phyloP scores from a whole-genome alignment of 1,139 yeast genomes.

The Yamadazyma dendronema region DNA sequence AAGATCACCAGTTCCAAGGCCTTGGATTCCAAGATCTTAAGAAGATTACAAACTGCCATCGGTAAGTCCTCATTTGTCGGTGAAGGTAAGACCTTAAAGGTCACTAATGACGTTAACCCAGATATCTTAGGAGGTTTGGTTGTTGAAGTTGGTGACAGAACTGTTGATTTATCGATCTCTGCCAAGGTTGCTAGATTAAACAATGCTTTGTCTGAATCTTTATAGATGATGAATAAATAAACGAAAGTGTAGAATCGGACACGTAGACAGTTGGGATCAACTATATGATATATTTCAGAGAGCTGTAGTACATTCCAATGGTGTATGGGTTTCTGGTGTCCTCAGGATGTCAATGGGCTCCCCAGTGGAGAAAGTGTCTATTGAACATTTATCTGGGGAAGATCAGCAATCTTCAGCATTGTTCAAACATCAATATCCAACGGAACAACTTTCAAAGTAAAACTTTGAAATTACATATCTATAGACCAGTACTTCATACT shows the following conservation, averaged over 20 bases:
- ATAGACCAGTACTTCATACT: too few relatives aligned
- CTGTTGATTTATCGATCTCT: slow-evolving; percentile 89
- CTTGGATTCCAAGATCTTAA: slow-evolving; percentile 77
- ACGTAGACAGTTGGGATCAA: too few relatives aligned
- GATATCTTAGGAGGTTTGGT: slow-evolving; percentile 94
- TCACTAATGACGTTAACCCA: slow-evolving; percentile 80
- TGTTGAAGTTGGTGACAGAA: slow-evolving; percentile 95
- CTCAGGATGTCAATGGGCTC: too few relatives aligned
- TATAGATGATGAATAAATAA: slow-evolving; percentile 35
- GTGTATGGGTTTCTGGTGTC: too few relatives aligned
- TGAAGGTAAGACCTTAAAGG: slow-evolving; percentile 78
- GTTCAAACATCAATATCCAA: too few relatives aligned
- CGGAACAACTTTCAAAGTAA: too few relatives aligned
- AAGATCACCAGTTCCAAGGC: slow-evolving; percentile 86
- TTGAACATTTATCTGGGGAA: too few relatives aligned
- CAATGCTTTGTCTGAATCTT: slow-evolving; percentile 81
- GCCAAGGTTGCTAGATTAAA: slow-evolving; percentile 85
- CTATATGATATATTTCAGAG: too few relatives aligned
- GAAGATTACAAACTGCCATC: slow-evolving; percentile 78
- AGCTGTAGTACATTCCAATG: too few relatives aligned
- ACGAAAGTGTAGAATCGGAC: not conserved
- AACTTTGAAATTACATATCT: too few relatives aligned
- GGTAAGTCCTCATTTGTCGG: slow-evolving; percentile 81
- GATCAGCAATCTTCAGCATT: too few relatives aligned
- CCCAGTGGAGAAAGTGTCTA: too few relatives aligned